These are phyloP conservation scores for Hypoxylon perforatum DNA, from an alignment of 495 filamentous ascomycete species.

Conservation along the genomic window DNA sequence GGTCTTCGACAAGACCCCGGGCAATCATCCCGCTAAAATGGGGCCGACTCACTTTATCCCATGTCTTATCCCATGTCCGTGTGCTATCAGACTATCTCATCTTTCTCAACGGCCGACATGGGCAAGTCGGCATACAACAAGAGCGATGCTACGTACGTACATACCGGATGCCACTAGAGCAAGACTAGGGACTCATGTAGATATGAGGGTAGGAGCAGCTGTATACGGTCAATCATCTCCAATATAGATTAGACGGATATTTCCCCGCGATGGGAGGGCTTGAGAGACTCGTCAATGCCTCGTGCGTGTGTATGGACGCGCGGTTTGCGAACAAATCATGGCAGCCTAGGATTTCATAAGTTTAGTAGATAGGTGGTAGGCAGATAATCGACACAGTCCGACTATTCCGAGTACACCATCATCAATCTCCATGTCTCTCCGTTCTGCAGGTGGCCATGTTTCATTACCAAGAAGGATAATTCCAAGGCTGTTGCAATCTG, in stretches of 20 bases:
- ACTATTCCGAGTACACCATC: conserved; percentile 7
- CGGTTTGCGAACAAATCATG: conserved; percentile 13
- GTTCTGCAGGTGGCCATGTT: conserved; percentile 11
- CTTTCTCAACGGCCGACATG: too few species aligned
- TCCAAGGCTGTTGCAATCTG: not conserved
- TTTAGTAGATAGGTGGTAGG: not conserved
- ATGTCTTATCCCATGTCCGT: not conserved
- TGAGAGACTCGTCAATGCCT: too few species aligned
- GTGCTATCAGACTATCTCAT: too few species aligned
- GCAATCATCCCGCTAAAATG: conserved; percentile 35
- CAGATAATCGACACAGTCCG: conserved; percentile 13
- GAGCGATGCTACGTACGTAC: too few species aligned
- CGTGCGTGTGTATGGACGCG: not conserved
- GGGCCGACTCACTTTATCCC: conserved; percentile 7
- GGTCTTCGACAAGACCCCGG: conserved; percentile 13
- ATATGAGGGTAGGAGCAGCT: too few species aligned
- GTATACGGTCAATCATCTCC: too few species aligned
- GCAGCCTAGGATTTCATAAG: conserved; percentile 15
- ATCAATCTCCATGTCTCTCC: conserved; percentile 10
- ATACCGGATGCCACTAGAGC: too few species aligned
- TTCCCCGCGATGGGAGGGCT: too few species aligned
- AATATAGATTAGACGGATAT: too few species aligned
- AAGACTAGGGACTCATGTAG: too few species aligned
- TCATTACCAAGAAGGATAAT: conserved; percentile 6
- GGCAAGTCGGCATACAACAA: too few species aligned